Evolutionary conservation across 345 rosid genomes (phyloP), one percentile per base, ranked within the genome.

Genomic region (Bruguiera sexangula): DNA sequence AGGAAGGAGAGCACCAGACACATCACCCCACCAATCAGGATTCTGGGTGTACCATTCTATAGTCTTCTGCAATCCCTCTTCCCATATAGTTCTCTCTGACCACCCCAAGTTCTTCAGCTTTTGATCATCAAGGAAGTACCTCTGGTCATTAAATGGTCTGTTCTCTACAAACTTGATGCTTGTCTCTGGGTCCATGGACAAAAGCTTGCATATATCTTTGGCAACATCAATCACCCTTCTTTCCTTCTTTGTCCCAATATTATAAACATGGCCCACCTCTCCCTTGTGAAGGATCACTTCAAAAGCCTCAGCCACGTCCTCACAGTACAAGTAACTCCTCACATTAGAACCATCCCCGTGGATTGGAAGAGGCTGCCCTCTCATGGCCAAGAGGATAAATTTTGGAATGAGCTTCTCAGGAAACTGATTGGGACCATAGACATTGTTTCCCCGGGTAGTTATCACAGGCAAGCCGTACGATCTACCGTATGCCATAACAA

Each of bases 11-110:
- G 97, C 97, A 39, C 96, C 97, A 36, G 90, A 77, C 26, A 92
- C 97, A 76, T 92, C 97, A 27, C 94, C 97, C 97, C 97, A 92
- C 97, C 97, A 92, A 60, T 88, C 92, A 62, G 96, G 96, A 81
- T 92, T 88, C 56, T 81, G 78, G 65, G 86, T 84, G 77, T 92
- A 92, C 97, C 97, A 92, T 6, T 88, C 86, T 60, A 88, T 82
- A 15, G 96, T 89, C 82, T 84, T 89, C 81, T 30, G 86, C 81
- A 92, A 68, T 19, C 97, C 97, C 71, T 89, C 96, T 76, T 88
- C 89, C 97, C 97, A 92, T 32, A 73, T 67, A 32, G 96, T 92
- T 63, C 83, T 78, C 46, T 92, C 97, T 7, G 88, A 76, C 97
- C 97, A 92, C 2, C 97, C 97, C 77, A 92, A 69, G 77, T 62